Evolutionary conservation across 2,329 filamentous ascomycete genomes (phyloP), one percentile per base, ranked within the genome.

Genomic region (Hypocrella siamensis): DNA sequence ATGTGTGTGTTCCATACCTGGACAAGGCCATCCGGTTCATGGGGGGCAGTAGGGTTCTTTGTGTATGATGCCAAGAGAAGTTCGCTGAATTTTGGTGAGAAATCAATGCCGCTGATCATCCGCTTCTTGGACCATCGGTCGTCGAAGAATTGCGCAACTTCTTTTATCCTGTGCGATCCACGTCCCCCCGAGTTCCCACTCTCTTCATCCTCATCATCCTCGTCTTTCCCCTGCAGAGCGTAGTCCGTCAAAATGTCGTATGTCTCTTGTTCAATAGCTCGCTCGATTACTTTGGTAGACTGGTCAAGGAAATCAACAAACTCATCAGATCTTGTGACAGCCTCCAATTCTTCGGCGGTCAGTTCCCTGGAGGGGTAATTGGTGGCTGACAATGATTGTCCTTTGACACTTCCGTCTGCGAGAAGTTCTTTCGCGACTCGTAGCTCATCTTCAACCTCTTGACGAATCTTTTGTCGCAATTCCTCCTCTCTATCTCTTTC

Each of bases 1-100:
- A 96, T 77, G 54, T 96, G 86, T 47, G 85, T 69, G 50, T 94
- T 98, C 92, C 92, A 98, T 21, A 98, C 79, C 52, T 94, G 86
- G 19, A 98, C 78, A 27, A 98, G 68, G 17, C 90, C 90, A 47
- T 92, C 83, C 9, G 86, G 85, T 43, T 94, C 86, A 48, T 93
- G 84, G 19, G 88, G 88, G 14, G 90, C 86, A 6, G 88, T 82
- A 5, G 88, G 84, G 49, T 94, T 94, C 59, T 96, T 98, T 34
- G 90, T 98, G 56, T 98, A 96, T 4, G 90, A 83, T 19, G 90
- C 86, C 30, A 96, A 73, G 29, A 98, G 65, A 22, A 98, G 70
- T 57, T 98, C 90, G 17, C 82, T 83, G 47, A 90, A 93, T 63
- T 93, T 93, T 33, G 84, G 81, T 28, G 88, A 96, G 57, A 94